Evolutionary conservation across 2,329 filamentous ascomycete species (phyloP).

Genomic region (Penicillium expansum): DNA sequence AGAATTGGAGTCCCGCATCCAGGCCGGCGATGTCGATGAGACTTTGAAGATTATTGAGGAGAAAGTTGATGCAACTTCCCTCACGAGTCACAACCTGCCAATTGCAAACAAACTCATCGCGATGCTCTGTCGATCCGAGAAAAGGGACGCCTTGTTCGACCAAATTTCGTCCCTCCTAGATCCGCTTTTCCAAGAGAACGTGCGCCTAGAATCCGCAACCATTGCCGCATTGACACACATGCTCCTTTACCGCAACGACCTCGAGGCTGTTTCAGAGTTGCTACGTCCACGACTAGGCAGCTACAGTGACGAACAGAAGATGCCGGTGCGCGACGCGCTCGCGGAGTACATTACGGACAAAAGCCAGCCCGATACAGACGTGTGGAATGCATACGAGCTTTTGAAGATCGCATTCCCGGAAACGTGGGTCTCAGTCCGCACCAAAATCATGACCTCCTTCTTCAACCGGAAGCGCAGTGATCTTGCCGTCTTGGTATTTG

Average conservation of each 20-base stretch:
- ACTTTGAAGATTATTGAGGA: slow-evolving; percentile 54
- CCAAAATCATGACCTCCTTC: slow-evolving; percentile 75
- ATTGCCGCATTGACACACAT: slow-evolving; percentile 69
- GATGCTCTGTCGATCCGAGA: slow-evolving; percentile 58
- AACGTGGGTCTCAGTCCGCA: slow-evolving; percentile 63
- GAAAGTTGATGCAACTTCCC: slow-evolving; percentile 50
- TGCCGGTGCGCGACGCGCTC: slow-evolving; percentile 63
- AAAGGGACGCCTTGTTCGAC: slow-evolving; percentile 61
- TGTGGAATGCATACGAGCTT: slow-evolving; percentile 62
- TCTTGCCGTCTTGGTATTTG: slow-evolving; percentile 82
- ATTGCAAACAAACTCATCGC: slow-evolving; percentile 70
- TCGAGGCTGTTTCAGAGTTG: slow-evolving; percentile 75
- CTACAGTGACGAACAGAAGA: slow-evolving; percentile 57
- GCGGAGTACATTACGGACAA: slow-evolving; percentile 65
- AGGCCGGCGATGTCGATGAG: slow-evolving; percentile 67
- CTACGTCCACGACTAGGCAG: slow-evolving; percentile 62
- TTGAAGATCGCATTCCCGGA: slow-evolving; percentile 58
- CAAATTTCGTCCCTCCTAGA: slow-evolving; percentile 71
- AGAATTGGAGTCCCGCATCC: slow-evolving; percentile 73
- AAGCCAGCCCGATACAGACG: slow-evolving; percentile 58
- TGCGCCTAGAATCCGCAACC: slow-evolving; percentile 69
- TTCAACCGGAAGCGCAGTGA: slow-evolving; percentile 75
- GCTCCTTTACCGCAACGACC: slow-evolving; percentile 73
- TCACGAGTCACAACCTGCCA: slow-evolving; percentile 58
- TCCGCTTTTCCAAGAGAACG: slow-evolving; percentile 67